Percentiles rank a stretch among this genome's conserved stretches.
Conservation (phyloP, 257 asterid species). For the Przewalskia tangutica region DNA sequence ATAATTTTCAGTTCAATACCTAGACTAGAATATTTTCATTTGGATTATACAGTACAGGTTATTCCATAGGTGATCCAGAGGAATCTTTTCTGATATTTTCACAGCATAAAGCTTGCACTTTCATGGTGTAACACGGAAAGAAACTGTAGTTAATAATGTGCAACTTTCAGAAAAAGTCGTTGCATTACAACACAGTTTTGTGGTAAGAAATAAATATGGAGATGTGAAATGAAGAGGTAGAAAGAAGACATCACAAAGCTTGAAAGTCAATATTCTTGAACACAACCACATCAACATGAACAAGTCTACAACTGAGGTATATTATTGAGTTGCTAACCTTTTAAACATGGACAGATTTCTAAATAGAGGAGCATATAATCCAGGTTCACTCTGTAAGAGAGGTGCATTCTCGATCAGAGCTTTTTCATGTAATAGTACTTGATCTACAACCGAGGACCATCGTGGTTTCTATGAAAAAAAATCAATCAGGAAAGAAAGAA, state of each 20-base stretch:
- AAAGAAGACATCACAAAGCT: too few relatives aligned
- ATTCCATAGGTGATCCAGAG: background rate
- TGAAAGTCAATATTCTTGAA: too few relatives aligned
- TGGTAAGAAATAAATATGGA: background rate
- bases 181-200: background rate
- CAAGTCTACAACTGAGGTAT: background rate
- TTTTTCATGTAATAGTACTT: conserved; percentile 21
- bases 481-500: background rate
- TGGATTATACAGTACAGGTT: background rate
- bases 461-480: conserved; percentile 16
- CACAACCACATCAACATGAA: background rate
- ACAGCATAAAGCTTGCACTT: background rate
- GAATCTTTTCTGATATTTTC: background rate
- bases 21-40: background rate
- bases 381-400: conserved; percentile 2
- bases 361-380: conserved; percentile 21
- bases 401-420: conserved; percentile 22
- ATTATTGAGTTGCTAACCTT: conserved; percentile 16
- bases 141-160: background rate
- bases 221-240: background rate
- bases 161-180: background rate
- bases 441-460: conserved; percentile 18
- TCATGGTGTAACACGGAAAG: background rate
- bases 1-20: background rate
- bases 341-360: conserved; percentile 23